A percentile compares a stretch with the other conserved stretches of the same genome.
Conservation (phyloP, 345 rosid species). For the Cardamine resedifolia region DNA sequence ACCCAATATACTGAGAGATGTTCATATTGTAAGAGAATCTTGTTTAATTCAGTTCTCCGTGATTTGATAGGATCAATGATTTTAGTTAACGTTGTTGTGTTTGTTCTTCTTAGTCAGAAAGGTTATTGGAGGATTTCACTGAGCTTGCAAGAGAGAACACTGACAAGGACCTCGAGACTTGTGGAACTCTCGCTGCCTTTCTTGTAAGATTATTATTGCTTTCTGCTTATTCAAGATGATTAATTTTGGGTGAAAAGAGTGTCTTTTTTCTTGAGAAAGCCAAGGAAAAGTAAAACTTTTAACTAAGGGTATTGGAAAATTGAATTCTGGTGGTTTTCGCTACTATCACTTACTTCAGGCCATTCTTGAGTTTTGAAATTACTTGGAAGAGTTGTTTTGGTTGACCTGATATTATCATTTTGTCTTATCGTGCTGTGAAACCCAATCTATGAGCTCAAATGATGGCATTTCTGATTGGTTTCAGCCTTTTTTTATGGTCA, state of each 20-base stretch:
- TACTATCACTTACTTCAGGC: too few relatives aligned
- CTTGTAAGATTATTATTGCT: constrained; percentile 51
- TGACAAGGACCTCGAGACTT: constrained; percentile 83
- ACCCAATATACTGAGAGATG: constrained; percentile 51
- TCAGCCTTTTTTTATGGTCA: too few relatives aligned
- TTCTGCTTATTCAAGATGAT: not conserved
- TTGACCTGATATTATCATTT: too few relatives aligned
- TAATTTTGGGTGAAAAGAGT: not conserved
- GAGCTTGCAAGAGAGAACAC: constrained; percentile 86
- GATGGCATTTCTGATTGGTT: too few relatives aligned
- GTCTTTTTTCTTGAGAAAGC: not conserved
- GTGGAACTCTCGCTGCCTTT: constrained; percentile 86
- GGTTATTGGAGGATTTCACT: constrained; percentile 78
- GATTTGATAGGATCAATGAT: not conserved
- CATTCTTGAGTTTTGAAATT: too few relatives aligned
- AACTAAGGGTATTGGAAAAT: too few relatives aligned
- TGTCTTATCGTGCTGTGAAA: too few relatives aligned
- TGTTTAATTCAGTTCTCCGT: not conserved
- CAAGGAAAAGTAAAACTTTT: not conserved
- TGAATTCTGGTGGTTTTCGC: too few relatives aligned
- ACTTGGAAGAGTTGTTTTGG: too few relatives aligned
- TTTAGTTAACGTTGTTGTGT: constrained; percentile 7
- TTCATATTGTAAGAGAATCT: constrained; percentile 67
- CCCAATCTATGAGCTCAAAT: too few relatives aligned
- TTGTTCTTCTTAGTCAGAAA: constrained; percentile 49